Evolutionary conservation across 768 basidiomycete genomes (phyloP), one percentile per base, ranked within the genome.

Genomic region (Hebeloma cylindrosporum): DNA sequence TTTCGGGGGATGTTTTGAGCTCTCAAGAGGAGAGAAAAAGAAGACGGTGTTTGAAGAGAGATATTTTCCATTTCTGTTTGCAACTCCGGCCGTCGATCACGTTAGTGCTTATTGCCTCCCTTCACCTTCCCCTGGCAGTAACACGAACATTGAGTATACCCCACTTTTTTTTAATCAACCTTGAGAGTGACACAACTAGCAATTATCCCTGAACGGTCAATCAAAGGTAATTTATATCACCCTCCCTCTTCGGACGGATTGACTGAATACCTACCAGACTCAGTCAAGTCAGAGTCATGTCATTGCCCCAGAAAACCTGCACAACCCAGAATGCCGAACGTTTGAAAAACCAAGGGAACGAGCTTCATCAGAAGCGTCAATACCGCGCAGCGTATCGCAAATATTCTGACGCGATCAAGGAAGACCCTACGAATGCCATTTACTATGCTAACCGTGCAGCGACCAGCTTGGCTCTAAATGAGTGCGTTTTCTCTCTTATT

Each of bases 361-460:
- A 59, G 7, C 52, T 70, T 10, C 67, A 67, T 47, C 48, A 53
- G 8, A 56, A 63, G 42, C 58, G 66, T 25, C 50, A 69, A 20
- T 71, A 65, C 46, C 38, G 46, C 13, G 62, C 52, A 4, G 73
- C 72, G 5, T 63, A 65, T 43, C 39, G 57, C 5, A 73, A 72
- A 43, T 77, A 73, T 49, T 60, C 68, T 1, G 62, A 68, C 35
- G 74, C 72, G 7, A 72, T 77, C 49, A 60, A 60, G 37, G 56
- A 60, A 43, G 63, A 70, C 26, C 62, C 62, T 7, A 53, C 57
- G 14, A 72, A 73, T 49, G 67, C 72, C 0, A 54, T 77, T 4
- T 56, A 74, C 13, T 73, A 68, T 48, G 64, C 68, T 17, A 77
- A 77, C 53, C 69, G 74, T 11, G 71, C 74, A 3, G 74, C 73